Percentiles rank a stretch among this genome's conserved stretches.
phyloP scores from a whole-genome alignment of 257 asterid genomes.

The Lavandula angustifolia region DNA sequence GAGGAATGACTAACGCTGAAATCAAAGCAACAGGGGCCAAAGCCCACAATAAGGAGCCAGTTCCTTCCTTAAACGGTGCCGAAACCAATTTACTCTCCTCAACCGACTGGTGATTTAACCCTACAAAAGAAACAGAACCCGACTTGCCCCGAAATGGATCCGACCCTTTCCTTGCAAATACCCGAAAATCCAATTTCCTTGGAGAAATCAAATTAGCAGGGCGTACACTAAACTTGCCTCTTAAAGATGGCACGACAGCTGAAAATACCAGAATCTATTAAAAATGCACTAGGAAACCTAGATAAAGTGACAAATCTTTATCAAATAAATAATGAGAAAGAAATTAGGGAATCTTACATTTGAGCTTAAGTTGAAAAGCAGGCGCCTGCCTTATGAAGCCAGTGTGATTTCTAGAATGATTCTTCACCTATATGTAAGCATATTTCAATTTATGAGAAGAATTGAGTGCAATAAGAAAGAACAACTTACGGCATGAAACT shows the following conservation, averaged over 20 bases:
- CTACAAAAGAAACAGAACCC: slow-evolving; percentile 76
- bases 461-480: slow-evolving; percentile 9
- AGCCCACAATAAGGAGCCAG: slow-evolving; percentile 73
- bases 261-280: not conserved
- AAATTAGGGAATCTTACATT: slow-evolving; percentile 39
- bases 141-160: slow-evolving; percentile 79
- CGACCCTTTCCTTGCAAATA: slow-evolving; percentile 39
- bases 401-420: slow-evolving; percentile 26
- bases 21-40: slow-evolving; percentile 83
- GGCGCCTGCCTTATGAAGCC: slow-evolving; percentile 33
- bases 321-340: slow-evolving; percentile 8
- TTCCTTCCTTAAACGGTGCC: slow-evolving; percentile 61
- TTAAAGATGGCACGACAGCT: slow-evolving; percentile 41
- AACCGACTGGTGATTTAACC: slow-evolving; percentile 68
- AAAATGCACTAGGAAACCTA: not conserved
- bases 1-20: slow-evolving; percentile 64
- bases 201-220: slow-evolving; percentile 39
- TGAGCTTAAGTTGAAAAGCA: slow-evolving; percentile 40
- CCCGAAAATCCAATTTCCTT: slow-evolving; percentile 44
- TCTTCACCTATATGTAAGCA: slow-evolving; percentile 40
- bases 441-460: not conserved
- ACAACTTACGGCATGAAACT: slow-evolving; percentile 43
- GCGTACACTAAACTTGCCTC: slow-evolving; percentile 35
- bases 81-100: slow-evolving; percentile 73
- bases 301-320: slow-evolving; percentile 13